Percentiles rank a stretch among this genome's conserved stretches.
phyloP scores from a whole-genome alignment of 148 eudicot species.

The Rhododendron vialii region DNA sequence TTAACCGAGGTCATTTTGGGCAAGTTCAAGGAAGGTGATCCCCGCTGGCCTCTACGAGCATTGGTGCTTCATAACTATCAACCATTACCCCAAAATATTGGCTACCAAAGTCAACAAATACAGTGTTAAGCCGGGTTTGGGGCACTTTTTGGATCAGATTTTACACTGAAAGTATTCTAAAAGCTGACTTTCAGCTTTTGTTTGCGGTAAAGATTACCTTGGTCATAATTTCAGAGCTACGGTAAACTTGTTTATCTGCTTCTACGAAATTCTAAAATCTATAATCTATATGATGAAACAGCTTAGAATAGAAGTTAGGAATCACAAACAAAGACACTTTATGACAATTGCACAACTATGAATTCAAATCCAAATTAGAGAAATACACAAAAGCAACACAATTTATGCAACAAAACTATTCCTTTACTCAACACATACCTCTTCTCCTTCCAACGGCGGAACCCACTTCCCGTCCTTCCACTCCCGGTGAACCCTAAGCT shows the following conservation, averaged over 20 bases:
- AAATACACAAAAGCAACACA: neutral
- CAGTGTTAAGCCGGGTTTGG: neutral
- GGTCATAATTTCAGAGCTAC: too few species aligned
- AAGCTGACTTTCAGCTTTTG: too few species aligned
- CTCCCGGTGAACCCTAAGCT: slow-evolving; percentile 72
- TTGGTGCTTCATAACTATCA: neutral
- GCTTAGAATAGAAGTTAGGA: neutral
- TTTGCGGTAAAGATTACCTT: too few species aligned
- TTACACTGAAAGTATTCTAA: too few species aligned
- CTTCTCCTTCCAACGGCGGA: slow-evolving; percentile 50
- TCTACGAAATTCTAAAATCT: neutral
- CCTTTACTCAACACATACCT: neutral
- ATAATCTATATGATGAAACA: neutral
- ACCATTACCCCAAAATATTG: neutral
- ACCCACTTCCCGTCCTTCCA: slow-evolving; percentile 67
- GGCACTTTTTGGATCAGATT: too few species aligned
- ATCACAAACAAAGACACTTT: neutral
- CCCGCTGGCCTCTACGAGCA: neutral
- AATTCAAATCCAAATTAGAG: neutral
- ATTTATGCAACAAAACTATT: neutral
- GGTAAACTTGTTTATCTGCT: neutral
- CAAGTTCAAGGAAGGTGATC: neutral
- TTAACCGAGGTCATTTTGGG: neutral
- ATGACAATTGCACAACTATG: neutral
- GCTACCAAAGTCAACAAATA: neutral